Conservation (phyloP, 1,284 basidiomycete species). For the Trichosporon faecale region DNA sequence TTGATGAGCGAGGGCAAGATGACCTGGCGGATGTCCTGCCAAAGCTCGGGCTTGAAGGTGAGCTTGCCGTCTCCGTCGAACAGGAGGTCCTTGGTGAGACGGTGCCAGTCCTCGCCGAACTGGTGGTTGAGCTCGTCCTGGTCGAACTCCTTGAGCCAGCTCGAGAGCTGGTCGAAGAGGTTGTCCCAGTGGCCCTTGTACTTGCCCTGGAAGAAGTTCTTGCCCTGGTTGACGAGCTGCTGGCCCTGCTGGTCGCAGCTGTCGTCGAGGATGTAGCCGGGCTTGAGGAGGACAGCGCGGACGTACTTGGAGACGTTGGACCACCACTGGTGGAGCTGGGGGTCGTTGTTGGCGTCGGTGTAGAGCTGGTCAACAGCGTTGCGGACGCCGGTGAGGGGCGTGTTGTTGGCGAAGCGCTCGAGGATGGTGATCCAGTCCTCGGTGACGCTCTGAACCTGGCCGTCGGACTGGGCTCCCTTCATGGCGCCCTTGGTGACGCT, state of each 20-base stretch:
- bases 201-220: conserved; percentile 71
- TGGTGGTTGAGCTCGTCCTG: conserved; percentile 78
- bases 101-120: conserved; percentile 78
- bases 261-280: conserved; percentile 83
- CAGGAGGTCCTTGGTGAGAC: conserved; percentile 75
- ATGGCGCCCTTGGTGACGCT: conserved; percentile 28
- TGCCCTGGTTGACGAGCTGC: conserved; percentile 66
- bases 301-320: conserved; percentile 62
- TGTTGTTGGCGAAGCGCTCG: conserved; percentile 84
- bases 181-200: conserved; percentile 80
- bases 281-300: conserved; percentile 73
- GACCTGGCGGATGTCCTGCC: conserved; percentile 76
- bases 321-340: conserved; percentile 77
- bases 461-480: conserved; percentile 54
- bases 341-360: conserved; percentile 71
- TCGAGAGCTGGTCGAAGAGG: conserved; percentile 66
- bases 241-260: conserved; percentile 63
- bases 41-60: conserved; percentile 83
- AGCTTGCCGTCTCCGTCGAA: conserved; percentile 73
- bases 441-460: neutral
- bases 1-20: conserved; percentile 77
- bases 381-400: conserved; percentile 63
- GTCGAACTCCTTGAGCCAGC: conserved; percentile 78
- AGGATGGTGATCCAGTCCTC: conserved; percentile 72
- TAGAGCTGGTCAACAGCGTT: conserved; percentile 71